Base-by-base conservation (phyloP, 306 rosid species). In the Vachellia collinsii region DNA sequence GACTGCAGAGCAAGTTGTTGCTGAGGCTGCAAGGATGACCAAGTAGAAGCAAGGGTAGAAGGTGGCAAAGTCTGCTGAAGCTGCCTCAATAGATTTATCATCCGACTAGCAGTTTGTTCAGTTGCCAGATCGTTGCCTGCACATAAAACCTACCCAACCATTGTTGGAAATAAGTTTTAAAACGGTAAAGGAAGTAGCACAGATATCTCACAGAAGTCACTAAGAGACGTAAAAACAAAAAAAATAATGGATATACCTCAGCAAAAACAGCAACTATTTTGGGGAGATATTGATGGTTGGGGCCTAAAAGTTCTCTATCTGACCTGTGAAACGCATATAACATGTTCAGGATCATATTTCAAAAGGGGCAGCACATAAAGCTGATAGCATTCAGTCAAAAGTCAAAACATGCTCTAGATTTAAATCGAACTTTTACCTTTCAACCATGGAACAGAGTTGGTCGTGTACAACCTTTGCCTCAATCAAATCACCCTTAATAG, bases 1-100 rank as follows among this genome's bases (percentile, higher is more conserved):
- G 98, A 88, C 66, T 89, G 99, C 63, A 96, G 89, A 48, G 99
- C 98, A 78, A 90, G 92, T 77, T 96, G 99, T 54, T 96, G 98
- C 84, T 96, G 97, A 44, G 99, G 99, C 84, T 89, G 98, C 88
- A 96, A 88, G 67, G 98, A 92, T 64, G 99, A 96, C 97, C 97
- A 96, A 61, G 98, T 93, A 20, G 98, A 93, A 43, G 98, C 98
- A 79, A 96, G 89, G 72, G 99, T 92, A n/a, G 93, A 83, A 13
- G 99, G 97, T 2, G 99, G 99, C 56, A 96, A 79, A 39, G 95
- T 96, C 80, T 89, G 98, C 88, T 92, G 98, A 85, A 96, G 95
- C 82, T 93, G 99, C 90, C 86, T 88, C 73, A 96, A 84, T 70
- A 96, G 80, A 89, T 84, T 96, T 61, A 93, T 81, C 96, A 96